phyloP scores from a whole-genome alignment of 208 protist genomes.

The Kentomonas sorsogonicus region DNA sequence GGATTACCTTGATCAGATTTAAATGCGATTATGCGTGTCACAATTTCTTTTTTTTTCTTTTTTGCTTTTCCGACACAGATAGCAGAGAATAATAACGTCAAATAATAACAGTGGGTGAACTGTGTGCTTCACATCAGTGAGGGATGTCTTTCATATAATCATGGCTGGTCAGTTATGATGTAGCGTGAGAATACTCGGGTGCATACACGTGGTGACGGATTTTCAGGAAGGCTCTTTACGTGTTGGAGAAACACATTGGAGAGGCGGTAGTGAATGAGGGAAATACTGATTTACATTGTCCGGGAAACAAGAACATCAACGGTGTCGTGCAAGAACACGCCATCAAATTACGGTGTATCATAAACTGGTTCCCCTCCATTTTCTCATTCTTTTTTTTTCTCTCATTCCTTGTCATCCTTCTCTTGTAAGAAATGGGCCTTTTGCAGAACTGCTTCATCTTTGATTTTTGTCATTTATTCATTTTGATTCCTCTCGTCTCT shows the following conservation, averaged over 20 bases:
- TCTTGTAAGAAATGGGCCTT: background rate
- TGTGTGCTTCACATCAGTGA: too few relatives aligned
- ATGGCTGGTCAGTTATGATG: too few relatives aligned
- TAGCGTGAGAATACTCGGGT: too few relatives aligned
- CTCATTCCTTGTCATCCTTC: slow-evolving; percentile 1
- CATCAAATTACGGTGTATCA: background rate
- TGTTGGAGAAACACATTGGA: too few relatives aligned
- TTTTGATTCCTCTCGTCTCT: background rate
- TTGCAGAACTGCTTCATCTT: background rate
- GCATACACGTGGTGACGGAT: too few relatives aligned
- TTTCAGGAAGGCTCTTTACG: too few relatives aligned
- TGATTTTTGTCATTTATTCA: background rate
- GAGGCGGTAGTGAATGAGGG: too few relatives aligned
- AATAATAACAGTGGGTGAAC: too few relatives aligned
- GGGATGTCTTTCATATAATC: too few relatives aligned
- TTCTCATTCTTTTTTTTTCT: slow-evolving; percentile 12
- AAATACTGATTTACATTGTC: too few relatives aligned
- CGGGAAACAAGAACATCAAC: too few relatives aligned
- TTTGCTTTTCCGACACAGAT: background rate
- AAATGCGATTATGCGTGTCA: slow-evolving; percentile 5
- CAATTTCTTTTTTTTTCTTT: slow-evolving; percentile 4
- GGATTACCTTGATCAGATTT: slow-evolving; percentile 88
- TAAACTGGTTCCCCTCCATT: slow-evolving; percentile 5
- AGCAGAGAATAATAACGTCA: background rate
- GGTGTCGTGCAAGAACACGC: too few relatives aligned